A percentile compares a stretch with the other conserved stretches of the same genome.
Evolutionary conservation across 2,329 filamentous ascomycete species (phyloP).

Genomic region (Neoscytalidium dimidiatum): DNA sequence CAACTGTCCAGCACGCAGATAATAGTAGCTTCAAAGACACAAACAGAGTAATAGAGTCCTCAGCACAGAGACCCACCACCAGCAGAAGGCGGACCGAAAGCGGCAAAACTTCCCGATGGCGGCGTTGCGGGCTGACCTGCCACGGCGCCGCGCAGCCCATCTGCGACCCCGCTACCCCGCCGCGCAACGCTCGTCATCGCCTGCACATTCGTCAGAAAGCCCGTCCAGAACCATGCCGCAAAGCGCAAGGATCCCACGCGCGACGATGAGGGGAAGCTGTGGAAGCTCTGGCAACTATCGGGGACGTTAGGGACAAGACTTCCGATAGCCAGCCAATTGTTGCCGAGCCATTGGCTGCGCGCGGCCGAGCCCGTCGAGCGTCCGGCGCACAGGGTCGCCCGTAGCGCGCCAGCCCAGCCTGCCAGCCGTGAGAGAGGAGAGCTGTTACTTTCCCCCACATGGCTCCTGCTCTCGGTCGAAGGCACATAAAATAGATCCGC

Average conservation of each 20-base stretch:
- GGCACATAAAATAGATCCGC: slow-evolving; percentile 11
- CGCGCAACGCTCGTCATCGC: slow-evolving; percentile 8
- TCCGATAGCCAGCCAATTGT: neutral
- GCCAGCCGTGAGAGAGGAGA: neutral
- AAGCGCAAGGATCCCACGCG: slow-evolving; percentile 1
- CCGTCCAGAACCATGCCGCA: neutral
- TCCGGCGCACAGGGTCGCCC: too few relatives aligned
- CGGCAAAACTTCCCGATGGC: slow-evolving; percentile 14
- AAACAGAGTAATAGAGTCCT: slow-evolving; percentile 11
- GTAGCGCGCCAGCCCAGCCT: neutral
- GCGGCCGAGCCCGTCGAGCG: neutral
- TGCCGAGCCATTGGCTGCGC: neutral
- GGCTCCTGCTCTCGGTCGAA: slow-evolving; percentile 13
- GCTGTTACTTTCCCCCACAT: slow-evolving; percentile 16
- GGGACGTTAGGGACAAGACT: neutral
- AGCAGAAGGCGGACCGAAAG: neutral
- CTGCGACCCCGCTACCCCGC: slow-evolving; percentile 16
- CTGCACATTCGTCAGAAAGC: slow-evolving; percentile 9
- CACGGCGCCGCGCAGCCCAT: neutral
- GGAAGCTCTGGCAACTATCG: slow-evolving; percentile 11
- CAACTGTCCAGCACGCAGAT: neutral
- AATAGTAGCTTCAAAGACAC: neutral
- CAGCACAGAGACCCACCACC: neutral
- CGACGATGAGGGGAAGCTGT: slow-evolving; percentile 8
- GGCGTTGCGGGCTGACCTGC: slow-evolving; percentile 3